A percentile compares a stretch with the other conserved stretches of the same genome.
Conservation (phyloP, 208 protist genomes). For the Balamuthia mandrillaris region DNA sequence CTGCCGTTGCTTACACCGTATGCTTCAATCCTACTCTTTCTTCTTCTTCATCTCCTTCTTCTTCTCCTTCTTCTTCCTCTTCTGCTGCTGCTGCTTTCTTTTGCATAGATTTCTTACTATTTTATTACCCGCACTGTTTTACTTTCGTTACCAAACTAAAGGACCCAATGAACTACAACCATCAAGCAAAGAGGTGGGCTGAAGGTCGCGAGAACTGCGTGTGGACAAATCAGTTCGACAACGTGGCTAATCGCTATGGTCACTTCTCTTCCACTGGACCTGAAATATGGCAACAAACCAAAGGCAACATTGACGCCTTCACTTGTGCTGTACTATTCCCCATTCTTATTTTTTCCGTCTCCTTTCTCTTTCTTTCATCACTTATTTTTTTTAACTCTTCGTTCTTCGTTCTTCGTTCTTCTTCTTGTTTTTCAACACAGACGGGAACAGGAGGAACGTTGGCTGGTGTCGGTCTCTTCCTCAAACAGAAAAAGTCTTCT, state of each 20-base stretch:
- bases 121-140: background rate
- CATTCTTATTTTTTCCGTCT: background rate
- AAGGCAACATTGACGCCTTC: slow-evolving; percentile 47
- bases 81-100: slow-evolving; percentile 9
- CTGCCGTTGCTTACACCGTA: too few species aligned
- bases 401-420: background rate
- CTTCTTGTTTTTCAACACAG: background rate
- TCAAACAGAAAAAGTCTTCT: slow-evolving; percentile 51
- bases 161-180: slow-evolving; percentile 67
- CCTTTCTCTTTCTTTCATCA: background rate
- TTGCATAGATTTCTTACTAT: background rate
- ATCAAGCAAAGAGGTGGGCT: slow-evolving; percentile 57
- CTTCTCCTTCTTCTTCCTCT: slow-evolving; percentile 20
- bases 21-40: too few species aligned
- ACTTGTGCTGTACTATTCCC: slow-evolving; percentile 21
- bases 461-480: slow-evolving; percentile 36
- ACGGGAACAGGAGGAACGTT: slow-evolving; percentile 61
- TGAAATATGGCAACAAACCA: slow-evolving; percentile 51
- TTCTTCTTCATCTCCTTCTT: slow-evolving; percentile 38
- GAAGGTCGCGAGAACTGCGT: slow-evolving; percentile 47
- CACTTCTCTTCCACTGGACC: slow-evolving; percentile 61
- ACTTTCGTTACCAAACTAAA: too few species aligned
- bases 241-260: slow-evolving; percentile 56
- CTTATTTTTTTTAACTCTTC: background rate
- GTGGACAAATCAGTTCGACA: slow-evolving; percentile 70